phyloP scores from a whole-genome alignment of 1,284 basidiomycete genomes.

The Ustilago loliicola region DNA sequence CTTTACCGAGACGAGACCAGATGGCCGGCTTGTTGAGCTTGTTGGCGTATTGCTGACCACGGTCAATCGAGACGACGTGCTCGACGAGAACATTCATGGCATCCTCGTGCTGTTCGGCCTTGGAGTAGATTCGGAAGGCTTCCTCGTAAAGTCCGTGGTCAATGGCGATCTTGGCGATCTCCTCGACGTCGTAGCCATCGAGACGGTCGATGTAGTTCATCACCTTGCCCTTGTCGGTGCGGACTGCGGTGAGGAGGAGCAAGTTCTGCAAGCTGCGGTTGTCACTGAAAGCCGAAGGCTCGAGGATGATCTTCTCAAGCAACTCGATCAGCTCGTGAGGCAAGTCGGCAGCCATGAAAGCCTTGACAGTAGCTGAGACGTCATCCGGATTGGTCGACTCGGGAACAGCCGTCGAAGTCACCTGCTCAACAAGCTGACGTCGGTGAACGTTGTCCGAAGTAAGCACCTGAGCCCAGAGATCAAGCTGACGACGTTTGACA shows the following conservation, averaged over 20 bases:
- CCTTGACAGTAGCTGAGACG: conserved; percentile 98
- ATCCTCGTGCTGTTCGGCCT: conserved; percentile 72
- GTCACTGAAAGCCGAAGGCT: conserved; percentile 96
- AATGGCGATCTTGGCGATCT: conserved; percentile 96
- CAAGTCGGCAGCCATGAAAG: conserved; percentile 96
- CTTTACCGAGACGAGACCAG: conserved; percentile 97
- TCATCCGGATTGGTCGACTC: conserved; percentile 99
- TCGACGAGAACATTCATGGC: conserved; percentile 99
- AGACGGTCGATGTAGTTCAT: conserved; percentile 98
- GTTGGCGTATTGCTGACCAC: conserved; percentile 93
- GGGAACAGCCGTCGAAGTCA: conserved; percentile 84
- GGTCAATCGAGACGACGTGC: conserved; percentile 97
- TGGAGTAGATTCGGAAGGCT: conserved; percentile 76
- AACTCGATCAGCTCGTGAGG: conserved; percentile 98
- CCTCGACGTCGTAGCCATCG: conserved; percentile 91
- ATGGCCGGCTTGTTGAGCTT: conserved; percentile 97
- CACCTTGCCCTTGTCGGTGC: conserved; percentile 98
- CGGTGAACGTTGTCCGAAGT: conserved; percentile 90
- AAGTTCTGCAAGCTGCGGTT: conserved; percentile 81
- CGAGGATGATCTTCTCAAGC: conserved; percentile 98
- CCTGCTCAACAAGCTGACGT: conserved; percentile 94
- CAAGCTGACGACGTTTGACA: conserved; percentile 93
- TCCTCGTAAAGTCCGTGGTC: conserved; percentile 97
- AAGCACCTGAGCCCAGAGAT: conserved; percentile 97
- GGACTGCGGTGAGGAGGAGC: conserved; percentile 93